Percentiles rank a stretch among this genome's conserved stretches.
These are phyloP conservation scores for Phytophthora palmivora DNA, from an alignment of 352 stramenopile genomes.

Conservation along the genomic window DNA sequence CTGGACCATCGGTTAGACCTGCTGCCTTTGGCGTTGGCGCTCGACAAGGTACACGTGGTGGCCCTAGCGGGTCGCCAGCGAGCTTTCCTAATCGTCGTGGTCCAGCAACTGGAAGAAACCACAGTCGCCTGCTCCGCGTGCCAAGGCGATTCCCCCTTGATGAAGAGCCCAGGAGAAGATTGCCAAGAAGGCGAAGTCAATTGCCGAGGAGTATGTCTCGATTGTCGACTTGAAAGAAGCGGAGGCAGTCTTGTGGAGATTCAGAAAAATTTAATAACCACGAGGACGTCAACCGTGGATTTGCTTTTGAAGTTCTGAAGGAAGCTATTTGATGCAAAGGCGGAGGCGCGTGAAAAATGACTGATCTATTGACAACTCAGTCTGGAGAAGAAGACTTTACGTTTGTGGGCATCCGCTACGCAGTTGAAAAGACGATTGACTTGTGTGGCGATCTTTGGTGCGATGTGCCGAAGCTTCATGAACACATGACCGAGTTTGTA, in stretches of 20 bases:
- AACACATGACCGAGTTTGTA: too few relatives aligned
- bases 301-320: constrained; percentile 68
- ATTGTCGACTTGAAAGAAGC: constrained; percentile 78
- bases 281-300: constrained; percentile 60
- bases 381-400: constrained; percentile 69
- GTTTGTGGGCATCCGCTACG: too few relatives aligned
- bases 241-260: constrained; percentile 63
- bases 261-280: constrained; percentile 73
- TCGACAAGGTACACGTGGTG: constrained; percentile 26
- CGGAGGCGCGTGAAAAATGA: constrained; percentile 61
- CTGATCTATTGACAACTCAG: constrained; percentile 77
- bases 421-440: too few relatives aligned
- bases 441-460: too few relatives aligned
- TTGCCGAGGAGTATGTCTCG: constrained; percentile 79
- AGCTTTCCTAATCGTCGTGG: constrained; percentile 38
- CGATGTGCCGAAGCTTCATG: too few relatives aligned
- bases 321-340: constrained; percentile 76
- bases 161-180: constrained; percentile 68
- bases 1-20: constrained; percentile 59
- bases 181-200: constrained; percentile 80
- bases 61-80: constrained; percentile 39
- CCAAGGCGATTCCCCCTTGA: constrained; percentile 50
- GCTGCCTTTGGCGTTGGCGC: constrained; percentile 47
- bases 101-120: constrained; percentile 40
- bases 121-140: constrained; percentile 33